These are phyloP conservation scores for Isabelozyma gotoi DNA, from an alignment of 805 yeast genomes.

Conservation along the genomic window DNA sequence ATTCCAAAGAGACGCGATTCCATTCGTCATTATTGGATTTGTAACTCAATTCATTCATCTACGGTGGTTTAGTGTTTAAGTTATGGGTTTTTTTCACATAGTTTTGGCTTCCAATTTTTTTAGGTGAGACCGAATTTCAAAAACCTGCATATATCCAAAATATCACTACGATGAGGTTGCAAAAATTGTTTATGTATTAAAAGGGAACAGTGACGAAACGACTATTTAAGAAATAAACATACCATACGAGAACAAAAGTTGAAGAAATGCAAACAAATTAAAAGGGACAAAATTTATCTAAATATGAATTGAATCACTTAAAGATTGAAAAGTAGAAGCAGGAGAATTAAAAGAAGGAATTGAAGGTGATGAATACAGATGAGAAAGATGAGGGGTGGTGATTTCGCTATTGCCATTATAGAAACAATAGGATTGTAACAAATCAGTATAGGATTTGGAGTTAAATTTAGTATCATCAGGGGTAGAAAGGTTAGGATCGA, in stretches of 20 bases:
- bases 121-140: not conserved
- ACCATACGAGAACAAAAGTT: constrained; percentile 1
- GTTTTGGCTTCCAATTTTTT: too few relatives aligned
- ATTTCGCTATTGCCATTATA: constrained; percentile 20
- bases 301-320: constrained; percentile 32
- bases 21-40: not conserved
- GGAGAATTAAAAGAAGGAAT: constrained; percentile 17
- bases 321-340: constrained; percentile 33
- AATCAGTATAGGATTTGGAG: constrained; percentile 29
- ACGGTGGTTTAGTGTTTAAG: too few relatives aligned
- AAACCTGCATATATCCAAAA: not conserved
- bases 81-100: too few relatives aligned
- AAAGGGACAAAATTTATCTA: constrained; percentile 7
- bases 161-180: not conserved
- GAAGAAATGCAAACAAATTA: constrained; percentile 1
- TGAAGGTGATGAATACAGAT: constrained; percentile 1
- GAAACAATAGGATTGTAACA: constrained; percentile 36
- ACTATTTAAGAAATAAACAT: not conserved
- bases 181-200: not conserved
- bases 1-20: constrained; percentile 22
- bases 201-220: not conserved
- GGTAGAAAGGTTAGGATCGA: not conserved
- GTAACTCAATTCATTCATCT: not conserved
- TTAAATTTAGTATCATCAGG: constrained; percentile 14
- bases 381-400: constrained; percentile 6